Base-by-base conservation (phyloP, 257 asterid species). In the Coffea canephora region DNA sequence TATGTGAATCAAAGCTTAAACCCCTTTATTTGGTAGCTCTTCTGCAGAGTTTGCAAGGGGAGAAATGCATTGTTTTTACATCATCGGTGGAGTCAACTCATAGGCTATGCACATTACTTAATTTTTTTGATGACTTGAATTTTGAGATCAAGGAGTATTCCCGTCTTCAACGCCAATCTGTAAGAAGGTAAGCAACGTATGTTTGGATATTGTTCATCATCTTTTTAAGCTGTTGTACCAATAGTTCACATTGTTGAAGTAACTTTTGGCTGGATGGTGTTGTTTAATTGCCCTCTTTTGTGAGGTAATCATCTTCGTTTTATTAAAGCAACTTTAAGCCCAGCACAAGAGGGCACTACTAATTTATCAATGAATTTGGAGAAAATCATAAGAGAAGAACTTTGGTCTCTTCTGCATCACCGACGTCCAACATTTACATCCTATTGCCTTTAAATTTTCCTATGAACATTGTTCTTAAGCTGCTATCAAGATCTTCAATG, bases 41-140 rank as follows among this genome's bases (percentile, higher is more conserved):
- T 48, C 87, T 95, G 85, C 90, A 88, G 85, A 84, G 83, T 75
- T 78, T 95, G 87, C 88, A 82, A 82, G 90, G 89, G 82, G 95
- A 95, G 83, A 93, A 95, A 83, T 86, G 93, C 82, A 95, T 95
- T 80, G 92, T 95, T 84, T 93, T 95, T 92, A 93, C 98, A 64
- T 87, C 94, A 77, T 95, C 98, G 2, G 95, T 95, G 41, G 97
- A 93, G 86, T 88, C 95, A 66, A 89, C 96, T 81, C 98, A 91
- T 86, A 88, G 97, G 69, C 82, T 95, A 75, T 90, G 96, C 87
- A 87, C 89, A 65, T 82, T 90, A 77, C 87, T 95, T 74, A 90
- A 88, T 78, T 91, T 84, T 82, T 90, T 93, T 77, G 90, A 77
- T 70, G 90, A 86, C 86, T 85, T 89, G 78, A 82, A 89, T 83